These are phyloP conservation scores for Candida silvicultrix DNA, from an alignment of 805 yeast genomes.

Conservation along the genomic window DNA sequence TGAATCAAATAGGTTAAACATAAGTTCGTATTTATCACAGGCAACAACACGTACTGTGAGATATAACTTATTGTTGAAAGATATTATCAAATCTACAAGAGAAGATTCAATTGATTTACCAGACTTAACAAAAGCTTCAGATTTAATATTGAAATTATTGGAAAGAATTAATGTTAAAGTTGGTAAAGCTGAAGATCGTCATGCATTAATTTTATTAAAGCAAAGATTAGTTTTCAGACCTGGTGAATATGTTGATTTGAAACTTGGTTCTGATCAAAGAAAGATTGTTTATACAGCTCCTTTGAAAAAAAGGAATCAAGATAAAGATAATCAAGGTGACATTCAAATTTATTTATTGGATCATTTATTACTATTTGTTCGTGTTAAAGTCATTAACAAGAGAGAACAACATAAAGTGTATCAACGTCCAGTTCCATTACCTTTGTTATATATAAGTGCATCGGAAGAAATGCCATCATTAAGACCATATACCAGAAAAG, in stretches of 20 bases:
- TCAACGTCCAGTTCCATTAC: slow-evolving; percentile 82
- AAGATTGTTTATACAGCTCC: slow-evolving; percentile 74
- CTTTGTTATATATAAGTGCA: slow-evolving; percentile 65
- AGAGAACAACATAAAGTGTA: slow-evolving; percentile 88
- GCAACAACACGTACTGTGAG: slow-evolving; percentile 96
- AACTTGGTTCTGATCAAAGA: slow-evolving; percentile 75
- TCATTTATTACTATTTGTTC: slow-evolving; percentile 78
- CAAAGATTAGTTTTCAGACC: slow-evolving; percentile 77
- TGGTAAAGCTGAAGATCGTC: slow-evolving; percentile 91
- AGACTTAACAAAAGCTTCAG: slow-evolving; percentile 64
- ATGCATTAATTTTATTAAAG: slow-evolving; percentile 79
- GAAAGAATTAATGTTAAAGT: slow-evolving; percentile 72
- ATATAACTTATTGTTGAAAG: slow-evolving; percentile 78
- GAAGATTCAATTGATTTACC: slow-evolving; percentile 62
- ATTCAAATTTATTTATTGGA: slow-evolving; percentile 86
- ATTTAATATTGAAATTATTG: slow-evolving; percentile 67
- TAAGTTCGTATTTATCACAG: slow-evolving; percentile 87
- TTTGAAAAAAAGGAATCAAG: slow-evolving; percentile 67
- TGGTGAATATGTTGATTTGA: slow-evolving; percentile 82
- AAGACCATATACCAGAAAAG: slow-evolving; percentile 31
- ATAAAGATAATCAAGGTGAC: slow-evolving; percentile 66
- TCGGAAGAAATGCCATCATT: slow-evolving; percentile 74
- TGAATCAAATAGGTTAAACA: slow-evolving; percentile 83
- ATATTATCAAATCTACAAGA: slow-evolving; percentile 75
- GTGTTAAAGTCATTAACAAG: slow-evolving; percentile 80